Conservation (phyloP, 75 land plant genomes). For the Ceratopteris richardii region DNA sequence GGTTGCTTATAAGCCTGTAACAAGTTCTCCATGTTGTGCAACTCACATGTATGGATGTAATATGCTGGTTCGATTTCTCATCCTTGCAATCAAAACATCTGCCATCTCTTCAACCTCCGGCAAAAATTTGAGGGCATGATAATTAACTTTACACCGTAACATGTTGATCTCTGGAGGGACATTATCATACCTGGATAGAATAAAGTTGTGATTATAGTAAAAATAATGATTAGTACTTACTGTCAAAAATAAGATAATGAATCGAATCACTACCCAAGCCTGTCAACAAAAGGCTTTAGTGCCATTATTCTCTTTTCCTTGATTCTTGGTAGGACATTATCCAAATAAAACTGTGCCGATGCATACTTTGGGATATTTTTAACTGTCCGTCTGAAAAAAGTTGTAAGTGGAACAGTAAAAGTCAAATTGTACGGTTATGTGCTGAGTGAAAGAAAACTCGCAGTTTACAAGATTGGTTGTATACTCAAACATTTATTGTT, state of each 20-base stretch:
- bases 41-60: slow-evolving; percentile 81
- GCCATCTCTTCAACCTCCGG: slow-evolving; percentile 90
- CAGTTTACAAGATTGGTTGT: no score
- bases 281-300: slow-evolving; percentile 95
- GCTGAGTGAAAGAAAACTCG: no score
- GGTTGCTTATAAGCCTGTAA: no score
- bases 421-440: not conserved
- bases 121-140: slow-evolving; percentile 90
- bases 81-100: slow-evolving; percentile 59
- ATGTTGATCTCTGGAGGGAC: slow-evolving; percentile 88
- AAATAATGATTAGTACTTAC: not conserved
- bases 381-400: slow-evolving; percentile 62
- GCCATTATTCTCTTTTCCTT: slow-evolving; percentile 97
- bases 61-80: slow-evolving; percentile 83
- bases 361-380: slow-evolving; percentile 98
- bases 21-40: not conserved
- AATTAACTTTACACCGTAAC: slow-evolving; percentile 87
- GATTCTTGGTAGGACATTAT: slow-evolving; percentile 88
- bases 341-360: slow-evolving; percentile 79
- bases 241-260: not conserved
- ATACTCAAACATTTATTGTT: no score
- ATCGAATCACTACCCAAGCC: slow-evolving; percentile 64
- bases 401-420: no score
- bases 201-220: not conserved
- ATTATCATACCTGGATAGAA: slow-evolving; percentile 75